Conservation (phyloP, 768 basidiomycete species). For the Pleurotus ostreatus region DNA sequence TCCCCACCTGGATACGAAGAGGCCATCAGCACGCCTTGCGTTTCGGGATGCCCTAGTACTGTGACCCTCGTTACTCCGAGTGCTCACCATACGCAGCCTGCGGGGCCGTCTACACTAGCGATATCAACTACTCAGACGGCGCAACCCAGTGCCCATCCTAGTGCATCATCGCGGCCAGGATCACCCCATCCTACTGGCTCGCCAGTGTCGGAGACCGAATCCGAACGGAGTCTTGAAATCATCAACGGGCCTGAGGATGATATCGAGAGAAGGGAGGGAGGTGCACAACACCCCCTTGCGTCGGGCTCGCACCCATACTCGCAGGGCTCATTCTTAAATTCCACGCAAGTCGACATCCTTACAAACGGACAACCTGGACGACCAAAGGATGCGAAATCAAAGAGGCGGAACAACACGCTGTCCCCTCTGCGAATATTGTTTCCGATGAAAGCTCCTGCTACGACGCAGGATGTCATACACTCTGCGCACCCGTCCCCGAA, state of each 20-base stretch:
- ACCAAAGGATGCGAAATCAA: conserved; percentile 13
- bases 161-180: not conserved
- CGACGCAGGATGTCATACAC: conserved; percentile 29
- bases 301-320: not conserved
- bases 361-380: not conserved
- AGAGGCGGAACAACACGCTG: conserved; percentile 37
- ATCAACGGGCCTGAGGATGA: not conserved
- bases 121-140: not conserved
- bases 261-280: not conserved
- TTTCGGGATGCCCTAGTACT: conserved; percentile 35
- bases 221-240: not conserved
- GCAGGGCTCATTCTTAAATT: not conserved
- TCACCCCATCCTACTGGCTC: not conserved
- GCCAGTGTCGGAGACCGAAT: not conserved
- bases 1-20: conserved; percentile 78
- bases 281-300: not conserved
- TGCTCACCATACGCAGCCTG: conserved; percentile 16
- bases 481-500: conserved; percentile 38
- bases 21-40: conserved; percentile 46
- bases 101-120: conserved; percentile 3
- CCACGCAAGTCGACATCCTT: not conserved
- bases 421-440: conserved; percentile 47
- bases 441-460: conserved; percentile 30
- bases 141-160: not conserved
- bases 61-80: conserved; percentile 30